Evolutionary conservation across 2,329 filamentous ascomycete genomes (phyloP), one percentile per base, ranked within the genome.

Genomic region (Trichoderma aggressivum): DNA sequence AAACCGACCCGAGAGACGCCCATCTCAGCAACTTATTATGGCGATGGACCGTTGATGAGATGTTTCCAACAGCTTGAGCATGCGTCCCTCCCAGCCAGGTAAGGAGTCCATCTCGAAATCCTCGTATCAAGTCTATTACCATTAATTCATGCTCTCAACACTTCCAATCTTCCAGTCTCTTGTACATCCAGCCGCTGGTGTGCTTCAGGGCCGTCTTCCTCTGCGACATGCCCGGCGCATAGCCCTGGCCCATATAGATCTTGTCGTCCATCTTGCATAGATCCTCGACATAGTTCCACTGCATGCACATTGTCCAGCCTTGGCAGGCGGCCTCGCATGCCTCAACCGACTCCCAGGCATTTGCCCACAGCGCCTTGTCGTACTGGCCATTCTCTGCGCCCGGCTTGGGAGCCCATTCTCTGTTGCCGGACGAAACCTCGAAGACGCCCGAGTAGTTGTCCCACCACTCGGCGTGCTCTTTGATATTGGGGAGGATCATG

Each of bases 211-310:
- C 71, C 4, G 75, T 77, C 62, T 76, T 76, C 8, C 75, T 70
- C 67, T 77, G 73, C 11, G 71, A 68, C 75, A 76, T 76, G n/a
- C 67, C 53, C 1, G 75, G 72, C 16, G 75, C 74, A 62, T 68
- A 76, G 1, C 75, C 75, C 69, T 76, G 74, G 5, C 75, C 75
- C 72, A 75, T 72, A 14, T 71, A 71, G 18, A 77, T 67, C 70
- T 75, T 75, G 67, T 76, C 74, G 61, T 76, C 75, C 72, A 77
- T 74, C 72, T 74, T 75, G 64, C 75, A 77, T 24, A 76, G 66
- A 34, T 77, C 75, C 61, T 77, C 75, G 2, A 75, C 74, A 55
- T 63, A 76, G 6, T 72, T 69, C 75, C 75, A 77, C 68, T 75
- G 72, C 10, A 73, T 61, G 39, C 75, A 77, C 34, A 70, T 60